Conservation (phyloP, 1,284 basidiomycete species). For the Leccinum ponderosum region DNA sequence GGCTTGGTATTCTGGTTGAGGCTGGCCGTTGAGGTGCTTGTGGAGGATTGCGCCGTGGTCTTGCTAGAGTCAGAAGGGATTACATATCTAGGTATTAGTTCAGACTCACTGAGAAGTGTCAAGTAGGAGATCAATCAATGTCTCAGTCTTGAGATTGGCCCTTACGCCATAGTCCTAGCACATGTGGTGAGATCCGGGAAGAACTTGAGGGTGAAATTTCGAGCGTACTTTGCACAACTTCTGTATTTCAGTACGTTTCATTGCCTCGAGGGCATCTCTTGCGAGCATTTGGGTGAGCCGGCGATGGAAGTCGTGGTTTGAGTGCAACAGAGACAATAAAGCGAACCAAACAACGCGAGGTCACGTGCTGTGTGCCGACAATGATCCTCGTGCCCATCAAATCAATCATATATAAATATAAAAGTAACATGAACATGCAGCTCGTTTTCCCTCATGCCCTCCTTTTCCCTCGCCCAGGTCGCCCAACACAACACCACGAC, state of each 20-base stretch:
- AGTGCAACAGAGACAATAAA: slow-evolving; percentile 40
- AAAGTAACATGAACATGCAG: no score
- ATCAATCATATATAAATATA: background rate
- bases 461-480: slow-evolving; percentile 43
- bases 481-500: slow-evolving; percentile 53
- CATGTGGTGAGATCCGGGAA: slow-evolving; percentile 23
- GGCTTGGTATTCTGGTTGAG: slow-evolving; percentile 43
- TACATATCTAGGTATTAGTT: background rate
- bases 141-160: slow-evolving; percentile 77
- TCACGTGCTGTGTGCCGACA: slow-evolving; percentile 40
- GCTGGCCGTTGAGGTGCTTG: slow-evolving; percentile 41
- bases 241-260: slow-evolving; percentile 74
- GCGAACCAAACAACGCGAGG: slow-evolving; percentile 52
- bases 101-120: slow-evolving; percentile 48
- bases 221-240: slow-evolving; percentile 68
- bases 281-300: slow-evolving; percentile 42
- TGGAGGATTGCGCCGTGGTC: slow-evolving; percentile 30
- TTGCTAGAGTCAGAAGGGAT: slow-evolving; percentile 14
- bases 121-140: slow-evolving; percentile 70
- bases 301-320: slow-evolving; percentile 41
- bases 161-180: slow-evolving; percentile 71
- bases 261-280: slow-evolving; percentile 54
- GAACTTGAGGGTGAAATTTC: slow-evolving; percentile 9
- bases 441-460: slow-evolving; percentile 29
- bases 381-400: background rate